Conservation (phyloP, 1,284 basidiomycete genomes). For the Phellopilus nigrolimitatus region DNA sequence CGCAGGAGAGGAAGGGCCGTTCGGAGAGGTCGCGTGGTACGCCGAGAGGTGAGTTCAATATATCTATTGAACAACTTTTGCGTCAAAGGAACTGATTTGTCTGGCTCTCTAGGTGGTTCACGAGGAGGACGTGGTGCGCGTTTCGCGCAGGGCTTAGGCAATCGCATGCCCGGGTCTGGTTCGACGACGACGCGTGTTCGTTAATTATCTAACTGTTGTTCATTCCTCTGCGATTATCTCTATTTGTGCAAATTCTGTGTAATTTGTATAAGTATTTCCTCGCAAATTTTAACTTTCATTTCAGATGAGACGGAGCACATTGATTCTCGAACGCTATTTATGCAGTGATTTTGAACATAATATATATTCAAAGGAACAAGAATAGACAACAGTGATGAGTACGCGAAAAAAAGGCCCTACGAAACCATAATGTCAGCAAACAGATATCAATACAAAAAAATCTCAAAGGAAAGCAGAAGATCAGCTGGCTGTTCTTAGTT, state of each 20-base stretch:
- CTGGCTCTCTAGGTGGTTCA: constrained; percentile 44
- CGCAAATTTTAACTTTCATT: too few relatives aligned
- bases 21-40: constrained; percentile 58
- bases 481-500: constrained; percentile 27
- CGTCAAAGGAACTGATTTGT: neutral
- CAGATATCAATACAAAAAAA: too few relatives aligned
- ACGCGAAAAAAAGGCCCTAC: too few relatives aligned
- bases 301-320: too few relatives aligned
- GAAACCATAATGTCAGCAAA: too few relatives aligned
- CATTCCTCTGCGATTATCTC: neutral
- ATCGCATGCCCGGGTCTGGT: constrained; percentile 66
- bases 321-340: too few relatives aligned
- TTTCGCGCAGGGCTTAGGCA: constrained; percentile 75
- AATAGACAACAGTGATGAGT: too few relatives aligned
- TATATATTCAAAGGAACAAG: too few relatives aligned
- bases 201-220: constrained; percentile 1
- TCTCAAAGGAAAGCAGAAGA: too few relatives aligned
- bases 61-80: neutral
- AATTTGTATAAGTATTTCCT: neutral
- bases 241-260: neutral
- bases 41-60: constrained; percentile 45
- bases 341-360: too few relatives aligned
- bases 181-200: constrained; percentile 17
- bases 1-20: constrained; percentile 66
- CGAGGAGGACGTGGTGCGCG: constrained; percentile 66